Conservation (phyloP, 768 basidiomycete species). For the Strobilomyces confusus region DNA sequence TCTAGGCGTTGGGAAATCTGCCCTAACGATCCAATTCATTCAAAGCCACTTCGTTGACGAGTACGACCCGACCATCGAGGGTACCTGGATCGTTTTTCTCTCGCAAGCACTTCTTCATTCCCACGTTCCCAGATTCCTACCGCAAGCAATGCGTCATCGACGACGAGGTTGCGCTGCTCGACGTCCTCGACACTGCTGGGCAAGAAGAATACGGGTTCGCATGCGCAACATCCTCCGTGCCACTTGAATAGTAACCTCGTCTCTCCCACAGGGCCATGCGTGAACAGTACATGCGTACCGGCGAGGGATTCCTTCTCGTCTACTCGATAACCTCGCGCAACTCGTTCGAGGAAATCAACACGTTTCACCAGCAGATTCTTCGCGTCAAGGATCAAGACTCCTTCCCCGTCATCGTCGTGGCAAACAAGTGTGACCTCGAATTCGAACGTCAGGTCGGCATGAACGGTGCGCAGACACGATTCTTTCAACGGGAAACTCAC, state of each 20-base stretch:
- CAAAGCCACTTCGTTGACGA: slow-evolving; percentile 93
- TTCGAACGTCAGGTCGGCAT: slow-evolving; percentile 95
- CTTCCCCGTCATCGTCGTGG: slow-evolving; percentile 94
- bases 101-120: neutral
- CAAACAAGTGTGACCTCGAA: slow-evolving; percentile 97
- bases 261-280: slow-evolving; percentile 78
- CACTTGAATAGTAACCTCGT: neutral
- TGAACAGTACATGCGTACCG: slow-evolving; percentile 98
- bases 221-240: neutral
- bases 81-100: slow-evolving; percentile 33
- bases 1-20: slow-evolving; percentile 68
- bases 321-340: slow-evolving; percentile 98
- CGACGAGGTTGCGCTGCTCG: slow-evolving; percentile 96
- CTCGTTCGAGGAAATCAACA: slow-evolving; percentile 95
- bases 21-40: slow-evolving; percentile 96
- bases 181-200: slow-evolving; percentile 95
- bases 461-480: slow-evolving; percentile 57
- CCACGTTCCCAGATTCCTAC: slow-evolving; percentile 70
- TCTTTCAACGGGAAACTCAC: neutral
- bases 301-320: slow-evolving; percentile 95
- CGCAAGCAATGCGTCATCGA: slow-evolving; percentile 96
- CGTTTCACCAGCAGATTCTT: slow-evolving; percentile 93
- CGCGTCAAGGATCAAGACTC: slow-evolving; percentile 95
- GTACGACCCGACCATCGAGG: slow-evolving; percentile 94
- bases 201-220: slow-evolving; percentile 97